Evolutionary conservation across 148 eudicot genomes (phyloP), one percentile per base, ranked within the genome.

Genomic region (Fagopyrum esculentum): DNA sequence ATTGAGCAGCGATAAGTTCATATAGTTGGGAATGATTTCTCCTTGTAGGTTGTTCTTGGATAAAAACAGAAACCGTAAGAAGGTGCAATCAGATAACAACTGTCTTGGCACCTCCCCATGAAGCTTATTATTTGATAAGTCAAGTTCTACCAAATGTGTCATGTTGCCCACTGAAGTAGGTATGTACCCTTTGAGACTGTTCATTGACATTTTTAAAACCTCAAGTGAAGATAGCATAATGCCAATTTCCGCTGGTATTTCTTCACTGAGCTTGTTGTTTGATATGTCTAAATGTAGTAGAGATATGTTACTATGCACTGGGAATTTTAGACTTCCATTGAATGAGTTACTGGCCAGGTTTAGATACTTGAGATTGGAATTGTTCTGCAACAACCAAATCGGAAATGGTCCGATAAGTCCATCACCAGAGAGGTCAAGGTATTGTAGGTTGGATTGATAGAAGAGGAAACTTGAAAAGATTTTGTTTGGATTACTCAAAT

Each of bases 341-440:
- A 56, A 17, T 56, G 16, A 56, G 8, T 56, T 56, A 56, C 19
- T 56, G 2, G 61, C 61, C 29, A 56, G 16, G 61, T 56, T 56
- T n/a, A 56, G 61, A 56, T 56, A 56, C 61, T 56, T 17, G 75
- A 81, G 47, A 30, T n/a, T 15, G 83, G 83, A 48, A 81, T 56
- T 56, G 9, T 56, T 56, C 61, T 56, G 29, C 9, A 77, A 1
- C 73, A 81, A 44, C 80, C 80, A 81, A 45, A 40, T 16, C 6
- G 83, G 83, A 57, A 78, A 77, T 0, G 26, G 2, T 10, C 74
- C 71, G 9, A 0, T 40, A 1, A 77, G 5, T 48, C 15, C 45
- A 51, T 74, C 74, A 69, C 71, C 11, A 6, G 68, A 77, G 44
- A 77, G 78, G 35, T 69, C 73, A 49, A 77, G 15, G 26, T 57